Evolutionary conservation across 192 early-diverging fungal species (phyloP), one percentile per base, ranked within the genome.

Genomic region (Gaertneriomyces sp.): DNA sequence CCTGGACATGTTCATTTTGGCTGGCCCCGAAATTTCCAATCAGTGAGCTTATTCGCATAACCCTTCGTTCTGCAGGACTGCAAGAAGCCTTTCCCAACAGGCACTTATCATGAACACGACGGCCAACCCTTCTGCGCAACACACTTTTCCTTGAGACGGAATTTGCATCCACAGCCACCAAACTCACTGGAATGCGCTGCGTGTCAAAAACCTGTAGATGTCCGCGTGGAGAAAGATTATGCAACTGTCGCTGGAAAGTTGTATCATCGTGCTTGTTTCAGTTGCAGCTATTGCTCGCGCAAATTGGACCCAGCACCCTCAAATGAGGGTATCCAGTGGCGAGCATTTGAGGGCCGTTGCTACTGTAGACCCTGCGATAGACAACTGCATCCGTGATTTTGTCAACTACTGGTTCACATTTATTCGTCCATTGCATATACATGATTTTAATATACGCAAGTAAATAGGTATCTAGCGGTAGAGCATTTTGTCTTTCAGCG

Each of bases 81-180:
- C 57, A 68, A 65, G 33, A 19, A 63, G 39, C 60, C 64, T 0
- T 78, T 78, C 64, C 64, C 73, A 11, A 63, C 56, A 20, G 76
- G 70, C 39, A 68, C 56, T 17, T 78, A 72, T 58, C 76, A 71
- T 49, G 75, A 78, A 49, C 64, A 68, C 3, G 42, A 77, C 10
- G 76, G 76, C 5, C 53, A 44, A 45, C 64, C 76, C 7, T 78
- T 77, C 47, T 78, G 76, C 55, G 74, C 76, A 40, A 45, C 44
- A 42, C 75, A 78, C 57, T 69, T 69, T 50, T 43, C 60, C 4
- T 12, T 60, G 7, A 58, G 64, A 9, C 76, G 74, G 54, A 33
- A 33, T 33, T 33, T 33, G 25, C 25, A 33, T 33, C 25, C 25
- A 2, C 25, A 33, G 2, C 25, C 25, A 33, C 25, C 25, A 33